A percentile compares a stretch with the other conserved stretches of the same genome.
These are phyloP conservation scores for Brassica nigra DNA, from an alignment of 345 rosid species.

Conservation along the genomic window DNA sequence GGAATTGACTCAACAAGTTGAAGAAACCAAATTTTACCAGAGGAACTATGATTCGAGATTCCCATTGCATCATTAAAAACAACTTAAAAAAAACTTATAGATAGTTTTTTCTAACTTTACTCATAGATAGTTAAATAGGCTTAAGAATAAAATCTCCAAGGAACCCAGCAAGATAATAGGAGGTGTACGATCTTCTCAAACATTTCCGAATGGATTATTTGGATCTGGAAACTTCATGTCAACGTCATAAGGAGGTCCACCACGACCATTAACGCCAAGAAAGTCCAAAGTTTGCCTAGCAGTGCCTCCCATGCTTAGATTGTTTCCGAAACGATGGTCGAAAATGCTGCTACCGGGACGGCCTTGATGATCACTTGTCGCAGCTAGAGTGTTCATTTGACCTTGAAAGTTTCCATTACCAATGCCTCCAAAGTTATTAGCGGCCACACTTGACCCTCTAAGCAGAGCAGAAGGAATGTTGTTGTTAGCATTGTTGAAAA, in stretches of 20 bases:
- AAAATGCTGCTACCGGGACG: neutral
- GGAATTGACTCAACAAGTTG: neutral
- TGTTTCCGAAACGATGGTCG: neutral
- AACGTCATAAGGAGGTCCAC: neutral
- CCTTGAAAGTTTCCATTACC: neutral
- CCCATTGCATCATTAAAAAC: neutral
- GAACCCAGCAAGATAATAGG: neutral
- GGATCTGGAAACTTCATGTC: constrained; percentile 6
- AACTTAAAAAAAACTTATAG: neutral
- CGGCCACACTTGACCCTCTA: constrained; percentile 46
- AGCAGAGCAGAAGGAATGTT: constrained; percentile 51
- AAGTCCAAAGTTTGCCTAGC: neutral
- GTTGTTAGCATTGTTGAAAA: constrained; percentile 64
- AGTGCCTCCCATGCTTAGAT: neutral
- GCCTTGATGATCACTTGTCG: neutral
- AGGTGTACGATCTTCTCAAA: neutral
- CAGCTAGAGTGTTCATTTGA: neutral
- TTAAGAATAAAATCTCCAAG: constrained; percentile 12
- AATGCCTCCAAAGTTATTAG: neutral
- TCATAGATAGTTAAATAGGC: too few species aligned
- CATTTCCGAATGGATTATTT: neutral
- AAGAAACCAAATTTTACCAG: neutral
- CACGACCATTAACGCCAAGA: neutral
- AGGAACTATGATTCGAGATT: neutral
- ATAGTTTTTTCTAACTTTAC: too few species aligned